These are phyloP conservation scores for Taphrina sp. DNA, from an alignment of 1,139 yeast species.

Conservation along the genomic window DNA sequence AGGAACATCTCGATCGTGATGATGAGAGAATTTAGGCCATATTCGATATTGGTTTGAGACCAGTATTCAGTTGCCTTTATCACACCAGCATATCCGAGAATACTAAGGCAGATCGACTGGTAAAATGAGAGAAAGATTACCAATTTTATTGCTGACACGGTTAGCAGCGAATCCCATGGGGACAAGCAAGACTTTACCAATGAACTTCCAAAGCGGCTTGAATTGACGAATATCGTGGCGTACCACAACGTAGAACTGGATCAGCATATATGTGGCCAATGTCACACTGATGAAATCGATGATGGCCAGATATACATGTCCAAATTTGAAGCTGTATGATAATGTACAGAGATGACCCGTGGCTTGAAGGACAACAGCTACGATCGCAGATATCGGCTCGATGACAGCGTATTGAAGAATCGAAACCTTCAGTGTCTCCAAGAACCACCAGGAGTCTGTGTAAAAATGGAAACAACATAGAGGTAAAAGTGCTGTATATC, in stretches of 20 bases:
- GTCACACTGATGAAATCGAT: conserved; percentile 11
- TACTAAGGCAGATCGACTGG: conserved; percentile 9
- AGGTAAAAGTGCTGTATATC: conserved; percentile 13
- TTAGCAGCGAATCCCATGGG: no score
- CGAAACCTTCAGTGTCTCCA: conserved; percentile 10
- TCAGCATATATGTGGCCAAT: conserved; percentile 14
- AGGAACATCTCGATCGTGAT: conserved; percentile 21
- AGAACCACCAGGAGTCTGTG: conserved; percentile 21
- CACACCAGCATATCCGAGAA: conserved; percentile 20
- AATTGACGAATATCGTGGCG: conserved; percentile 6
- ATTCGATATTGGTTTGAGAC: conserved; percentile 20
- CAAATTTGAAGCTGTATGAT: conserved; percentile 8
- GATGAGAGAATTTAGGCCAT: conserved; percentile 20
- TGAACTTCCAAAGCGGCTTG: conserved; percentile 11
- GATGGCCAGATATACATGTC: conserved; percentile 10
- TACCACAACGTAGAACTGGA: conserved; percentile 13
- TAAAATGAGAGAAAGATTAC: conserved; percentile 15
- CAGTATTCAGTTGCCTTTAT: conserved; percentile 28
- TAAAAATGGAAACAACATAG: conserved; percentile 17
- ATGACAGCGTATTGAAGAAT: conserved; percentile 18
- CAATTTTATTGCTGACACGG: no score
- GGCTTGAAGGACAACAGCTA: conserved; percentile 13
- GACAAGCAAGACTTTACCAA: no score
- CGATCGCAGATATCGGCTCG: conserved; percentile 12
- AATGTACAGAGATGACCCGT: conserved; percentile 12